Conservation (phyloP, 345 rosid species). For the Cardamine chenopodiifolia region DNA sequence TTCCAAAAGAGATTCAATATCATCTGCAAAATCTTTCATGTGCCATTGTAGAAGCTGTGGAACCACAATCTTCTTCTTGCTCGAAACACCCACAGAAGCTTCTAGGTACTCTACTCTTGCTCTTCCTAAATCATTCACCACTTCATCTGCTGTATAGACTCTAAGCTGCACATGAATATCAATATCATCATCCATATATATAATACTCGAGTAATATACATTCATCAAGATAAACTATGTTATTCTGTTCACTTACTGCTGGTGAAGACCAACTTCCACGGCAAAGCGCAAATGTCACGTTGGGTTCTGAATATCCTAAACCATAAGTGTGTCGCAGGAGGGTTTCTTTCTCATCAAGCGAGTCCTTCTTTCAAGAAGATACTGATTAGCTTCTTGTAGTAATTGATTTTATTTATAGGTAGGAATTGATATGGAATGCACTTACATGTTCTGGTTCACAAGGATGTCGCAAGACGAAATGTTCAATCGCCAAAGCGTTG, state of each 20-base stretch:
- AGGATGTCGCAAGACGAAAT: constrained; percentile 88
- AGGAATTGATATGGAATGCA: constrained; percentile 1
- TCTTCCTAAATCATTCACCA: constrained; percentile 67
- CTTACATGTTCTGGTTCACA: constrained; percentile 66
- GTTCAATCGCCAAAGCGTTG: constrained; percentile 86
- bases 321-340: constrained; percentile 75
- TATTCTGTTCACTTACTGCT: constrained; percentile 55
- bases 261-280: constrained; percentile 97
- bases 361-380: constrained; percentile 48
- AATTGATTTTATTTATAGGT: not conserved
- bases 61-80: constrained; percentile 75
- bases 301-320: constrained; percentile 87
- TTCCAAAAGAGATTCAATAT: constrained; percentile 73
- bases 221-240: not conserved
- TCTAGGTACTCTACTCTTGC: constrained; percentile 83
- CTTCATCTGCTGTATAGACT: constrained; percentile 71
- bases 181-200: not conserved
- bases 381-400: constrained; percentile 14
- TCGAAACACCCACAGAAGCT: constrained; percentile 75
- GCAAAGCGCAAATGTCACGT: constrained; percentile 86
- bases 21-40: constrained; percentile 87
- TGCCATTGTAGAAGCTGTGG: constrained; percentile 91
- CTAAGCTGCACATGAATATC: constrained; percentile 58
- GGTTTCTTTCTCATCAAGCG: constrained; percentile 77
- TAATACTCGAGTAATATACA: not conserved